phyloP scores from a whole-genome alignment of 176 grass and related monocot species.

The Echinochloa phyllopogon region DNA sequence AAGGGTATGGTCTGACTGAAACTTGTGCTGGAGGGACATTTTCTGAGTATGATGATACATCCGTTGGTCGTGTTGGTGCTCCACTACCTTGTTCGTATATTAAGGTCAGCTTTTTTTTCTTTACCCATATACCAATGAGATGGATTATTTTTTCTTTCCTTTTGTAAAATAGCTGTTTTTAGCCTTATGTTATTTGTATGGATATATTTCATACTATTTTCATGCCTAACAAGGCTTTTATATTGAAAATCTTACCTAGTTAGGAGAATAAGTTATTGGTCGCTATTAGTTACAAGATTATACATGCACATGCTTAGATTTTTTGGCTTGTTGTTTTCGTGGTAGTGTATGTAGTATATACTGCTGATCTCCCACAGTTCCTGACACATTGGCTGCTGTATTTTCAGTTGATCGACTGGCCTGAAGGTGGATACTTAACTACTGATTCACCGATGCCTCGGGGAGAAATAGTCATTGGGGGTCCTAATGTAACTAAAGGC shows the following conservation, averaged over 20 bases:
- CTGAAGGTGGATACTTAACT: constrained; percentile 85
- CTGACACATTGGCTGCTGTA: constrained; percentile 43
- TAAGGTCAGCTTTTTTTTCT: constrained; percentile 61
- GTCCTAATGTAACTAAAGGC: constrained; percentile 88
- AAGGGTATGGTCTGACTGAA: constrained; percentile 98
- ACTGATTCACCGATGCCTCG: constrained; percentile 88
- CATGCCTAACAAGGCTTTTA: constrained; percentile 10
- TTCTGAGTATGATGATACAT: constrained; percentile 89
- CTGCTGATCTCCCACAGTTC: constrained; percentile 12
- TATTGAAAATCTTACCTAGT: constrained; percentile 11
- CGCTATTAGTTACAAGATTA: constrained; percentile 18
- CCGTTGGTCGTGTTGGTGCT: constrained; percentile 92
- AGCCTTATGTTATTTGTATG: neutral
- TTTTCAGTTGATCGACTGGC: constrained; percentile 88
- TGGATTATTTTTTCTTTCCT: constrained; percentile 6
- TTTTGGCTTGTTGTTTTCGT: neutral
- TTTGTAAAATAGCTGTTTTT: constrained; percentile 24
- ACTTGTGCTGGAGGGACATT: constrained; percentile 95
- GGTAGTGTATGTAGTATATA: neutral
- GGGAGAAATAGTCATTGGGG: constrained; percentile 93
- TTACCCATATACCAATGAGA: neutral
- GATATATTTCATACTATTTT: neutral
- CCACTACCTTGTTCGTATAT: constrained; percentile 88
- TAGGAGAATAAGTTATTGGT: neutral
- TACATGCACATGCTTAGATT: constrained; percentile 17